Conservation (phyloP, 2,329 filamentous ascomycete genomes). For the Claviceps sp. region DNA sequence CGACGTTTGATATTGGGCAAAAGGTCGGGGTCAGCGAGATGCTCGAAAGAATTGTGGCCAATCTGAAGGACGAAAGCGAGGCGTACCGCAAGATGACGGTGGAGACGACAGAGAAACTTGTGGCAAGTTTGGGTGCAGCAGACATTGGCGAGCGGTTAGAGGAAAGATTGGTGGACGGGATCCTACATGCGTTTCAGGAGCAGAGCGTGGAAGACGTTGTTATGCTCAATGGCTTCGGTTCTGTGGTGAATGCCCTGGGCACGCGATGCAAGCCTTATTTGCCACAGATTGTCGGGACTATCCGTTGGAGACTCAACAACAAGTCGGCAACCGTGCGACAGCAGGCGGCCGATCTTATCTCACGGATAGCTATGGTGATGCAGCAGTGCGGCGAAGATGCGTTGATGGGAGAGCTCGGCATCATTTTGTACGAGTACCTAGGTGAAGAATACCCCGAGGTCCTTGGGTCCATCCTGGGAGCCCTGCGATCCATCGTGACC, state of each 20-base stretch:
- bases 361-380: conserved; percentile 96
- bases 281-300: conserved; percentile 91
- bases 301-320: conserved; percentile 94
- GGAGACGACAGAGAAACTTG: conserved; percentile 92
- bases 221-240: conserved; percentile 95
- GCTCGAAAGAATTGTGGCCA: conserved; percentile 80
- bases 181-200: conserved; percentile 93
- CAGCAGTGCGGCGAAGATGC: conserved; percentile 95
- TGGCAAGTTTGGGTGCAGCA: conserved; percentile 82
- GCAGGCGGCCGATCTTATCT: conserved; percentile 92
- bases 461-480: conserved; percentile 87
- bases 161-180: conserved; percentile 87
- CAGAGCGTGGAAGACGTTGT: conserved; percentile 93
- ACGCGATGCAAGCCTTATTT: conserved; percentile 92
- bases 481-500: conserved; percentile 88
- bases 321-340: conserved; percentile 94
- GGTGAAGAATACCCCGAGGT: conserved; percentile 98
- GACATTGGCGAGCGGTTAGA: conserved; percentile 89
- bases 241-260: conserved; percentile 88
- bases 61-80: conserved; percentile 96
- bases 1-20: conserved; percentile 89
- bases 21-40: conserved; percentile 98
- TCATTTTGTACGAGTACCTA: conserved; percentile 93
- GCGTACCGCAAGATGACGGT: conserved; percentile 98
- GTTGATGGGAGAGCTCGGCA: conserved; percentile 85